Base-by-base conservation (phyloP, 352 stramenopile genomes). In the Phytopythium helicoides region DNA sequence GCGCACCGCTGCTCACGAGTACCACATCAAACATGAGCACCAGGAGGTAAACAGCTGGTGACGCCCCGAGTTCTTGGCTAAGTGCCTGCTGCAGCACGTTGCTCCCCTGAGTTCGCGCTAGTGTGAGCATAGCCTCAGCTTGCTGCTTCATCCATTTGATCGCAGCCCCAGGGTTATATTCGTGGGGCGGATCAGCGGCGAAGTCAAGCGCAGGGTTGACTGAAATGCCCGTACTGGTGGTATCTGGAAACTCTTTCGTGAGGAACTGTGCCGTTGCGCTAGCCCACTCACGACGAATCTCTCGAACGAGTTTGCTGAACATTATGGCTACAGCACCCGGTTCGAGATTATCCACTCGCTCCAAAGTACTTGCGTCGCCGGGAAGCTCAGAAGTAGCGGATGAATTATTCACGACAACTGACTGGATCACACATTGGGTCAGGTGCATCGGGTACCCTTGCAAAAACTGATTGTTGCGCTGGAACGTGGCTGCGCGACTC, bases 391-490 rank as follows among this genome's bases (percentile, higher is more conserved):
- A 12, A 36, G 26, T 53, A 5, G 21, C 23, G 37, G 61, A 46
- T 6, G 68, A 65, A 2, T 53, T 58, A 19, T 72, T 73, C 12
- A 76, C 19, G 45, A 66, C 60, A 15, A 74, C 56, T 15, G 71
- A 66, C 68, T 85, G 70, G 31, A 81, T 56, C 14, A 85, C 62
- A 39, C 79, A 86, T 45, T 86, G 74, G 45, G 71, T 71, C 23
- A 86, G 62, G 22, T 71, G 52, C 39, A 70, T 56, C 6, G 74
- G 68, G 41, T 78, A 76, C 8, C 47, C 44, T 23, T 73, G 60
- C 25, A 88, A 49, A 23, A 58, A 66, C 2, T 44, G 41, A 50
- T 86, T 68, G 22, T 39, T 64, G 3, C 49, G 52, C 26, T 83
- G 64, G 35, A 89, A 85, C 11, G 38, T 46, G 10, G 73, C 41